These are phyloP conservation scores for Ascochyta viciae-villosae DNA, from an alignment of 2,329 filamentous ascomycete genomes.

Conservation along the genomic window DNA sequence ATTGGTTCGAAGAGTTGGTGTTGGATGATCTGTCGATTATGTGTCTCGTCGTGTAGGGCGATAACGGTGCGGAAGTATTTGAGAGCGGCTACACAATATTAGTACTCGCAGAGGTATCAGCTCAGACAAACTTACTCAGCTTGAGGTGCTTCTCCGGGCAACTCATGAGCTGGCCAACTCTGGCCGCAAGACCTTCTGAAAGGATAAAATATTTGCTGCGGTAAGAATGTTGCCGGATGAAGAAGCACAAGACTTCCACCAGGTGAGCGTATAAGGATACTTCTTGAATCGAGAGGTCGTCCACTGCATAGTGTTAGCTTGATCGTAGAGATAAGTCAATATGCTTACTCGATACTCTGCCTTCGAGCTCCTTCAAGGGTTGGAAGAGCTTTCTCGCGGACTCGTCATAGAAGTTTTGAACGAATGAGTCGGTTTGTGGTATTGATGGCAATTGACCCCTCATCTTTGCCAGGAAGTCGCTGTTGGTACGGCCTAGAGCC, in stretches of 20 bases:
- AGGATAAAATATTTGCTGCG: slow-evolving; percentile 89
- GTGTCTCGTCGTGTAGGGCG: slow-evolving; percentile 87
- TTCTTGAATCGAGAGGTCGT: slow-evolving; percentile 79
- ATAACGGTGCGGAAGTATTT: slow-evolving; percentile 93
- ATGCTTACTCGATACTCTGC: slow-evolving; percentile 60
- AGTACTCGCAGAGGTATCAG: neutral
- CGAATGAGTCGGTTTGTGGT: slow-evolving; percentile 82
- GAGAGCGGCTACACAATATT: slow-evolving; percentile 70
- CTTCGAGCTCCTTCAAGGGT: slow-evolving; percentile 81
- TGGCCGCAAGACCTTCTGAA: slow-evolving; percentile 75
- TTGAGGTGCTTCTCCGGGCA: slow-evolving; percentile 92
- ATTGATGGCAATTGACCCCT: slow-evolving; percentile 58
- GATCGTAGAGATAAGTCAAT: neutral
- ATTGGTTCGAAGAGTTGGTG: slow-evolving; percentile 84
- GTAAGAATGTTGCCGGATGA: slow-evolving; percentile 85
- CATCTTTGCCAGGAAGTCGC: slow-evolving; percentile 71
- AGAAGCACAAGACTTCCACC: slow-evolving; percentile 92
- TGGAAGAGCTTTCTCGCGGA: slow-evolving; percentile 86
- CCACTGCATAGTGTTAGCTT: slow-evolving; percentile 58
- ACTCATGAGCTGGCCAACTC: slow-evolving; percentile 81
- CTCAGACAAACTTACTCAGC: slow-evolving; percentile 67
- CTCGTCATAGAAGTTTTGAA: slow-evolving; percentile 87
- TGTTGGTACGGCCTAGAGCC: slow-evolving; percentile 65
- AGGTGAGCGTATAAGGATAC: slow-evolving; percentile 91
- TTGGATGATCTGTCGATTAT: slow-evolving; percentile 82